phyloP scores from a whole-genome alignment of 805 yeast genomes.

The Saccharomyces jurei region DNA sequence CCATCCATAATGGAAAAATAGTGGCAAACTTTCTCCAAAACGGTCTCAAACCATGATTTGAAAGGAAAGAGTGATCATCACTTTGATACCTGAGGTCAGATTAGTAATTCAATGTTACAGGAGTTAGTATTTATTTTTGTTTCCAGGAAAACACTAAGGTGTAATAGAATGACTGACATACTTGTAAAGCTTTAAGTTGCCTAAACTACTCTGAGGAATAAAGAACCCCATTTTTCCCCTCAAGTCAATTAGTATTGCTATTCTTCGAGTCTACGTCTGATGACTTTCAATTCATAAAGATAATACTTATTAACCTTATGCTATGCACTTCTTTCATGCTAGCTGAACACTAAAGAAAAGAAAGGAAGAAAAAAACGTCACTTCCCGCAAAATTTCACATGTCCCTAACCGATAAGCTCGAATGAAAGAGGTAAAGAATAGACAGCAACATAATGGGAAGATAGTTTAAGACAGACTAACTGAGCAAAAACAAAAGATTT shows the following conservation, averaged over 20 bases:
- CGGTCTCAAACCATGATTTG: constrained; percentile 71
- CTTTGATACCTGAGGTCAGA: constrained; percentile 47
- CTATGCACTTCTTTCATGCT: not conserved
- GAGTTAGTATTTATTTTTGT: not conserved
- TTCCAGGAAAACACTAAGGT: not conserved
- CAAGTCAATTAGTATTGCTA: not conserved
- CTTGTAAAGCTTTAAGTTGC: constrained; percentile 47
- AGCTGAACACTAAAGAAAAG: not conserved
- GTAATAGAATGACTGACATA: constrained; percentile 17
- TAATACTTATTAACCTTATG: not conserved
- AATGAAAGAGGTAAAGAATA: not conserved
- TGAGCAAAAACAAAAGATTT: not conserved
- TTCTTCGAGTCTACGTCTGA: not conserved
- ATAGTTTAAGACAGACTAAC: not conserved
- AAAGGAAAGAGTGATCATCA: constrained; percentile 73
- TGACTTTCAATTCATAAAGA: not conserved
- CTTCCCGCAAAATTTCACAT: not conserved
- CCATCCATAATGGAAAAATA: constrained; percentile 78
- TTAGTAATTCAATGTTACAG: not conserved
- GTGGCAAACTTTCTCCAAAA: constrained; percentile 72
- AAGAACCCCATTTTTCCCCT: constrained; percentile 52
- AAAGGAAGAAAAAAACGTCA: not conserved
- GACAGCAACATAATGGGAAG: not conserved
- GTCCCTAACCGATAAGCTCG: not conserved
- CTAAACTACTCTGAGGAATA: constrained; percentile 45